Conservation (phyloP, 2,329 filamentous ascomycete genomes). For the Herpotrichia juniperi region DNA sequence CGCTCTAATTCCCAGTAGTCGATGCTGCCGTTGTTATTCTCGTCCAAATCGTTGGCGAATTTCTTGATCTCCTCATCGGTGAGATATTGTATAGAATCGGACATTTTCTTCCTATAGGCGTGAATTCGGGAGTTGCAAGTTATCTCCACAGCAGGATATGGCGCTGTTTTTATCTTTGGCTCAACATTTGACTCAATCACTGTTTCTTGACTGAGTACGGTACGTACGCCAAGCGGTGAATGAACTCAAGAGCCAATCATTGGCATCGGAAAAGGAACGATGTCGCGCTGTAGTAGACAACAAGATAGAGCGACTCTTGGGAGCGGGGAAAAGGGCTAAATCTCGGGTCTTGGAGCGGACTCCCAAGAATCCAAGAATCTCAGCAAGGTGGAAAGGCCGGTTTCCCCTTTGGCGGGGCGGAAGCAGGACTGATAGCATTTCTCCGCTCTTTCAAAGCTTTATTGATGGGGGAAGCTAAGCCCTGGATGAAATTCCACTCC, state of each 20-base stretch:
- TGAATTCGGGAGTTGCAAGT: neutral
- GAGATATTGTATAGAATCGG: constrained; percentile 28
- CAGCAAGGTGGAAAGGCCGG: neutral
- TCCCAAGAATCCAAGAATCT: constrained; percentile 32
- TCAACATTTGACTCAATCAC: neutral
- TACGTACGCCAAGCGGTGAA: neutral
- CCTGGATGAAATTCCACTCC: too few relatives aligned
- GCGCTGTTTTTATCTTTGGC: neutral
- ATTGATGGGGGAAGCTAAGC: too few relatives aligned
- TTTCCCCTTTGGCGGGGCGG: constrained; percentile 2
- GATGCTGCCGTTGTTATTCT: constrained; percentile 58
- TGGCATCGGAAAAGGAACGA: neutral
- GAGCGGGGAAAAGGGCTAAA: neutral
- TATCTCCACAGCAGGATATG: constrained; percentile 2
- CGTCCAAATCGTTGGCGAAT: constrained; percentile 61
- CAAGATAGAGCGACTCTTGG: constrained; percentile 4
- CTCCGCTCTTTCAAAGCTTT: neutral
- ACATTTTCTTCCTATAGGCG: constrained; percentile 18
- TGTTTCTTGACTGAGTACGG: neutral
- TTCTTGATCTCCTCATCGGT: constrained; percentile 57
- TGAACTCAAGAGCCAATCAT: neutral
- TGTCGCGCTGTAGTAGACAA: neutral
- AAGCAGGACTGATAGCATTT: neutral
- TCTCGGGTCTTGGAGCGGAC: constrained; percentile 3
- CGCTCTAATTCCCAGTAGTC: constrained; percentile 59